Evolutionary conservation across 306 rosid species (phyloP).

Genomic region (Hippophae tibetana): DNA sequence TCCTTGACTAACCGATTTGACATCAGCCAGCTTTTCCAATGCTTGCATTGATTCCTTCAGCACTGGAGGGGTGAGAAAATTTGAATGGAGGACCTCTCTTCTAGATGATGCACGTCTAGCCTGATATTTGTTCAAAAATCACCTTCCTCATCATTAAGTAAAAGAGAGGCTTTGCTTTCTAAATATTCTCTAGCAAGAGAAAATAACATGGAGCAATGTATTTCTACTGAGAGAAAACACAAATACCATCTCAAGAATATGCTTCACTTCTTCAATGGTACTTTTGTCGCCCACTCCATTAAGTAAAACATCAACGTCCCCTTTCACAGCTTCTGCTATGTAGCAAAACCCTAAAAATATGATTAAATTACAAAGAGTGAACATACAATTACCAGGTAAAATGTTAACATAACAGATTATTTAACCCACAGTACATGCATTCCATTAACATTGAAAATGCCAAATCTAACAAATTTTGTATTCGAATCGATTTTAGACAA

Average conservation of each 20-base stretch:
- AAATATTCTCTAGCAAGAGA: not conserved
- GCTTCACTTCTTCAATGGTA: constrained; percentile 68
- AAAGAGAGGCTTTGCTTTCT: not conserved
- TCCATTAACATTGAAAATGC: constrained; percentile 1
- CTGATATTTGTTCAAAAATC: constrained; percentile 26
- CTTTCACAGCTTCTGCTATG: constrained; percentile 57
- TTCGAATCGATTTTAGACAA: not conserved
- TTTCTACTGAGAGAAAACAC: constrained; percentile 6
- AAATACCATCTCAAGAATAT: constrained; percentile 73
- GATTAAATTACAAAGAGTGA: constrained; percentile 12
- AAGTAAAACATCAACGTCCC: constrained; percentile 53
- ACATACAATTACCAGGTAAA: constrained; percentile 13
- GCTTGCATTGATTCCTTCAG: constrained; percentile 69
- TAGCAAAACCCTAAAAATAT: constrained; percentile 43
- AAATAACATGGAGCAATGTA: constrained; percentile 3
- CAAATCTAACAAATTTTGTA: not conserved
- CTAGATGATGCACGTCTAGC: constrained; percentile 70
- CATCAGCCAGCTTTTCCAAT: constrained; percentile 58
- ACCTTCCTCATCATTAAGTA: not conserved
- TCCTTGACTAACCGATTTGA: constrained; percentile 79
- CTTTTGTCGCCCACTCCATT: constrained; percentile 61
- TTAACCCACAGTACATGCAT: constrained; percentile 1
- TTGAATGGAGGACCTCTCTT: constrained; percentile 69
- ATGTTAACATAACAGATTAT: constrained; percentile 4
- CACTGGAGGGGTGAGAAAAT: constrained; percentile 88